Evolutionary conservation across 2,329 filamentous ascomycete genomes (phyloP).

Genomic region (Bipolaris bicolor): DNA sequence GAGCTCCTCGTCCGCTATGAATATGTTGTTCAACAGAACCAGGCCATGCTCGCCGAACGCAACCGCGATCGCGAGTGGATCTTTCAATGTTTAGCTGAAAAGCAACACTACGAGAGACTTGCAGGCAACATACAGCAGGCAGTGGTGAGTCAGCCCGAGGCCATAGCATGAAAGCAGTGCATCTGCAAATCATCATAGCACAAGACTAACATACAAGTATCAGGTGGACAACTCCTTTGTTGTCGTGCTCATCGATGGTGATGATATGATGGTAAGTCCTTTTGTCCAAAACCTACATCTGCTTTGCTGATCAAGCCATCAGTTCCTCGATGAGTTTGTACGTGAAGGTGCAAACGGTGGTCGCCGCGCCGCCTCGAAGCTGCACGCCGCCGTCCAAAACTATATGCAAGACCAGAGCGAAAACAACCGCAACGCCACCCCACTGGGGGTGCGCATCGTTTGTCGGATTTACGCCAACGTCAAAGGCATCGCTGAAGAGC

Average conservation of each 20-base stretch:
- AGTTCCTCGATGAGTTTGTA: constrained; percentile 59
- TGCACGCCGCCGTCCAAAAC: constrained; percentile 53
- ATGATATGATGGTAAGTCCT: constrained; percentile 55
- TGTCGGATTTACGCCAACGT: constrained; percentile 62
- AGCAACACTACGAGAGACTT: constrained; percentile 26
- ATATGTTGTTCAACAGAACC: constrained; percentile 42
- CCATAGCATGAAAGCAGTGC: not conserved
- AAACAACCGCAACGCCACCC: constrained; percentile 44
- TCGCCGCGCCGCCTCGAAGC: constrained; percentile 57
- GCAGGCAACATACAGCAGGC: constrained; percentile 27
- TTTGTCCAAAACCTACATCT: not conserved
- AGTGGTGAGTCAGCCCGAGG: constrained; percentile 27
- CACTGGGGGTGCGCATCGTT: constrained; percentile 55
- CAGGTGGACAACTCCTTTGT: constrained; percentile 56
- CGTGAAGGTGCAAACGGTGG: constrained; percentile 60
- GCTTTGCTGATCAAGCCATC: constrained; percentile 11
- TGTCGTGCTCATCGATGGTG: constrained; percentile 61
- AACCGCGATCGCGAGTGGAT: constrained; percentile 33
- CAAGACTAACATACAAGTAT: not conserved
- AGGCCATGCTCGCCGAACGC: constrained; percentile 32
- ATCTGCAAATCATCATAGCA: not conserved
- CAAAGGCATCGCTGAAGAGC: constrained; percentile 57
- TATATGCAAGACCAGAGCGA: constrained; percentile 56
- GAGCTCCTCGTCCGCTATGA: constrained; percentile 52
- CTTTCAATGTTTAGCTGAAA: constrained; percentile 28